These are phyloP conservation scores for Dentipellis fragilis DNA, from an alignment of 768 basidiomycete genomes.

Conservation along the genomic window DNA sequence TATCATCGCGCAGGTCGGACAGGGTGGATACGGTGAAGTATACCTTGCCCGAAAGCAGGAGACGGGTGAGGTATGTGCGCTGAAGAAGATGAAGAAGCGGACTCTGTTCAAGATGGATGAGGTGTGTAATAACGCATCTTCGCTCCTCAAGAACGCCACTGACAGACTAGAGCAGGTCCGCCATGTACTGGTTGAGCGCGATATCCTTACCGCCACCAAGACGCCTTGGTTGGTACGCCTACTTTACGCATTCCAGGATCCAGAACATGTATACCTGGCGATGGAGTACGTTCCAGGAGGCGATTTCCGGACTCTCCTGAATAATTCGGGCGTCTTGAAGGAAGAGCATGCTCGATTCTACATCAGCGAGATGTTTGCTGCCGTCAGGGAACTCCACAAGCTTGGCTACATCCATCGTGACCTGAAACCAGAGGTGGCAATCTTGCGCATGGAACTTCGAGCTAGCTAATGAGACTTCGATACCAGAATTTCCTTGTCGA, in stretches of 20 bases:
- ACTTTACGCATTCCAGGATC: conserved; percentile 95
- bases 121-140: conserved; percentile 29
- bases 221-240: conserved; percentile 95
- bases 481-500: conserved; percentile 93
- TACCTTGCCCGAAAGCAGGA: conserved; percentile 93
- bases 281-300: conserved; percentile 99
- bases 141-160: not conserved
- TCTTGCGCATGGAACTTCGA: not conserved
- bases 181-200: conserved; percentile 96
- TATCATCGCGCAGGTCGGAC: conserved; percentile 97
- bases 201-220: conserved; percentile 94
- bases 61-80: conserved; percentile 90
- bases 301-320: conserved; percentile 94
- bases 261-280: conserved; percentile 84
- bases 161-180: conserved; percentile 50
- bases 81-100: conserved; percentile 95
- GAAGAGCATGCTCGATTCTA: conserved; percentile 97
- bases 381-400: conserved; percentile 90
- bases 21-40: conserved; percentile 98
- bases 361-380: conserved; percentile 95
- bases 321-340: conserved; percentile 95
- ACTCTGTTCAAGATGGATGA: conserved; percentile 98
- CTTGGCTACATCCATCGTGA: conserved; percentile 98
- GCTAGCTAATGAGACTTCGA: not conserved
- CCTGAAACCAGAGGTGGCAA: conserved; percentile 85